Base-by-base conservation (phyloP, 1,284 basidiomycete genomes). In the Tremellales sp. region DNA sequence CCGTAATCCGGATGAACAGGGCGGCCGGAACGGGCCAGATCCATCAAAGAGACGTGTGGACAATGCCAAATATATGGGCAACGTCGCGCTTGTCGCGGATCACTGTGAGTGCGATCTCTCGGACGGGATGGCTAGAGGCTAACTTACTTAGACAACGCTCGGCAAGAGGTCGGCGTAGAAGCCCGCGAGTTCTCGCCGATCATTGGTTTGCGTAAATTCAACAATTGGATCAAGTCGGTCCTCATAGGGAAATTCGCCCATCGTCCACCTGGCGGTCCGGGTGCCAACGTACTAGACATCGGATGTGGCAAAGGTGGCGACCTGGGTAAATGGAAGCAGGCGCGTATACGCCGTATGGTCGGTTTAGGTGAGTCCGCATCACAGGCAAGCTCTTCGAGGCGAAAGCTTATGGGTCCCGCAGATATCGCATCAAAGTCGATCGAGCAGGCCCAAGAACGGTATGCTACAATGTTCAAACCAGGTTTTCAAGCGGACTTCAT, bases 271-370 rank as follows among this genome's bases (percentile, higher is more conserved):
- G 53, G 49, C 12, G 50, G 53, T 11, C 51, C 60, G 8, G 52
- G 70, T 67, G 51, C 78, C 72, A 88, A 86, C 64, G 87, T 98
- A 21, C 79, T 99, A 25, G 96, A 99, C 69, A 81, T 99, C 68
- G 96, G 96, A 1, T 97, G 93, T 69, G 96, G 96, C 19, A 99
- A 98, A 73, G 96, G 96, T 26, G 96, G 96, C 4, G 96, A 99
- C 74, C 78, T 98, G 62, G 86, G 82, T 44, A 99, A 99, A 72
- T 99, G 96, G 96, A 79, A 81, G 41, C 90, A 89, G 70, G 89
- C 90, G n/a, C 80, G 80, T 39, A 84, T 93, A 17, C 78, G 73
- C 55, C 86, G 91, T 56, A 81, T 91, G 52, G 79, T 93, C 40
- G 89, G 86, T 36, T 80, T 92, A 41, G 91, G 90, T 89, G 58